phyloP scores from a whole-genome alignment of 306 rosid genomes.

The Casuarina equisetifolia region DNA sequence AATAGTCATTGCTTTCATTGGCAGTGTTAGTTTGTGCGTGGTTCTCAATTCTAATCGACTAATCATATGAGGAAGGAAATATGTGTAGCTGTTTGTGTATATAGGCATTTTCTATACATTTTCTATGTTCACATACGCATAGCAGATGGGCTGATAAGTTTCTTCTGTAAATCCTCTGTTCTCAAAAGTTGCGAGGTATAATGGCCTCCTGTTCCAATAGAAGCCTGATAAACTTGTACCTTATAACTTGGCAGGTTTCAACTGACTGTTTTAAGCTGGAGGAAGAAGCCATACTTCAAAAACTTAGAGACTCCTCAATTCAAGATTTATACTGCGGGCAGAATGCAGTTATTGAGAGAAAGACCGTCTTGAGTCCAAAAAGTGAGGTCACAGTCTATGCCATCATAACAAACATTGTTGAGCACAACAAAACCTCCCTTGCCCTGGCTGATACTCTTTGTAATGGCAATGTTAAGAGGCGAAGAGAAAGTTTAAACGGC shows the following conservation, averaged over 20 bases:
- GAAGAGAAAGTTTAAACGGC: slow-evolving; percentile 41
- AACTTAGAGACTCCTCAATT: slow-evolving; percentile 66
- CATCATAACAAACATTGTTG: slow-evolving; percentile 67
- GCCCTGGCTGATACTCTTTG: slow-evolving; percentile 42
- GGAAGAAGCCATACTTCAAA: slow-evolving; percentile 60
- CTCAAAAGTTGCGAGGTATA: not conserved
- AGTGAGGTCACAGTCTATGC: slow-evolving; percentile 66
- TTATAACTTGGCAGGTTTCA: slow-evolving; percentile 49
- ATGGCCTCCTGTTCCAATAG: slow-evolving; percentile 1
- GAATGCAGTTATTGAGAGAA: slow-evolving; percentile 69
- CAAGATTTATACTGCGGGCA: slow-evolving; percentile 71
- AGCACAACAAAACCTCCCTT: slow-evolving; percentile 45
- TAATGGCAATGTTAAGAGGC: slow-evolving; percentile 57
- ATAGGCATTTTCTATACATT: not conserved
- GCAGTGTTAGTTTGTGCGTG: not conserved
- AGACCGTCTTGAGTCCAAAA: slow-evolving; percentile 44
- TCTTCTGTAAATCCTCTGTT: not conserved
- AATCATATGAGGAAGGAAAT: not conserved
- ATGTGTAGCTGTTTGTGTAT: not conserved
- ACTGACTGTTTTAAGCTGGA: slow-evolving; percentile 60
- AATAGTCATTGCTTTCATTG: not conserved
- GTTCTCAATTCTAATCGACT: not conserved
- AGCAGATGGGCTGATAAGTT: not conserved
- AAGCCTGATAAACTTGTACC: not conserved
- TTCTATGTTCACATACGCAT: not conserved